Evolutionary conservation across 2,329 filamentous ascomycete genomes (phyloP).

Genomic region (Fusarium beomiforme): DNA sequence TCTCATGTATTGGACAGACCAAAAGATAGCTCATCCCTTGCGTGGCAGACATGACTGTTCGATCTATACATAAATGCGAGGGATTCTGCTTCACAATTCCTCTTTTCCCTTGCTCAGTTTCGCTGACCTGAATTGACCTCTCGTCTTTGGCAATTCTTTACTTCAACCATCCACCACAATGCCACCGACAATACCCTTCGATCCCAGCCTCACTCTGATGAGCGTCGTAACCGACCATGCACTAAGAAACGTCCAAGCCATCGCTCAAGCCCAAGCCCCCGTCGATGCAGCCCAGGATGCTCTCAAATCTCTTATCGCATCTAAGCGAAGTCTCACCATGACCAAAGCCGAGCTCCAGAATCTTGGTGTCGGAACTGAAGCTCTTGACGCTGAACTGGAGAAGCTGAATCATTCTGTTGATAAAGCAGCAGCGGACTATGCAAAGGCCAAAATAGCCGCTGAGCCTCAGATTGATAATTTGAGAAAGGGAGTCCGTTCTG

Average conservation of each 20-base stretch:
- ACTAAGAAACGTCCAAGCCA: not conserved
- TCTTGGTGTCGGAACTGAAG: not conserved
- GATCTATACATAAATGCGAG: no score
- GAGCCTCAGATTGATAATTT: not conserved
- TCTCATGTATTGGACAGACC: no score
- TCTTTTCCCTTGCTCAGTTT: no score
- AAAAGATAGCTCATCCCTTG: no score
- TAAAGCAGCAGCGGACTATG: not conserved
- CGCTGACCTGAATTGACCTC: no score
- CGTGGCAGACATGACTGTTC: no score
- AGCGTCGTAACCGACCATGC: not conserved
- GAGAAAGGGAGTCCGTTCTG: not conserved
- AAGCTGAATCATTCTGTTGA: not conserved
- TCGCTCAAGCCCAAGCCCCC: not conserved
- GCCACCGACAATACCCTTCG: conserved; percentile 17
- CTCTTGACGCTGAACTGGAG: not conserved
- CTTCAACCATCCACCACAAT: not conserved
- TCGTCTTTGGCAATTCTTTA: no score
- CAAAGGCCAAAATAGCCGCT: not conserved
- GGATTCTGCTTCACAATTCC: no score
- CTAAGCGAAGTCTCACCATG: conserved; percentile 23
- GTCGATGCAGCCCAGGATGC: conserved; percentile 21
- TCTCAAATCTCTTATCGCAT: conserved; percentile 20
- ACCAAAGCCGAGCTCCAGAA: conserved; percentile 30
- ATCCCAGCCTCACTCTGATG: conserved; percentile 15